A percentile compares a stretch with the other conserved stretches of the same genome.
phyloP scores from a whole-genome alignment of 75 land plant species.

The Pinus tabuliformis region DNA sequence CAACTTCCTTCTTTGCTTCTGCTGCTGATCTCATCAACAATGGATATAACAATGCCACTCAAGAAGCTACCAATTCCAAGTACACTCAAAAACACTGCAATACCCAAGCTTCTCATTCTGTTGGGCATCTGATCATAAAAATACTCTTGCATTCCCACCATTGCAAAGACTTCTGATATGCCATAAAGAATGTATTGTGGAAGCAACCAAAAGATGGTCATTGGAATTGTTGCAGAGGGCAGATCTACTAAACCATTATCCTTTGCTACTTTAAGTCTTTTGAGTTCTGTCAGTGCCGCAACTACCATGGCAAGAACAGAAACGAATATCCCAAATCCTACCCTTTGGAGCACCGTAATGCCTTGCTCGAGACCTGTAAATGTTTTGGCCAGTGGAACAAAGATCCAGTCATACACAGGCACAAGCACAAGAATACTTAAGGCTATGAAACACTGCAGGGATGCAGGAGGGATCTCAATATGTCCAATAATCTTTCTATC shows the following conservation, averaged over 20 bases:
- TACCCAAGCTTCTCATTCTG: constrained; percentile 56
- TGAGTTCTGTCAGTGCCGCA: constrained; percentile 59
- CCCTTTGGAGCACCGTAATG: constrained; percentile 50
- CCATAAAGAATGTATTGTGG: constrained; percentile 57
- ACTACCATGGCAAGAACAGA: constrained; percentile 60
- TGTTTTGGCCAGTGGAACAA: constrained; percentile 26
- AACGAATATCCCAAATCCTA: constrained; percentile 63
- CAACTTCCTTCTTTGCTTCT: constrained; percentile 30
- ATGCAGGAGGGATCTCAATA: constrained; percentile 31
- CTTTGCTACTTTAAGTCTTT: constrained; percentile 31
- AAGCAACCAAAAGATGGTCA: constrained; percentile 60
- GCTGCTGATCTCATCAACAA: constrained; percentile 28
- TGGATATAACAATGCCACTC: constrained; percentile 33
- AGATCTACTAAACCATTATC: constrained; percentile 33
- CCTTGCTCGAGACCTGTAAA: constrained; percentile 29
- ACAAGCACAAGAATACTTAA: constrained; percentile 28
- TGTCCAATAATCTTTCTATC: constrained; percentile 11
- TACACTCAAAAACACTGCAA: constrained; percentile 45
- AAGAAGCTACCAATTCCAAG: constrained; percentile 62
- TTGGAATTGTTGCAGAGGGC: constrained; percentile 41
- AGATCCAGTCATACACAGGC: constrained; percentile 36
- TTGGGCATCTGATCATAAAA: constrained; percentile 81
- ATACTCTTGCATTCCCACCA: constrained; percentile 66
- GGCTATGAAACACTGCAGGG: constrained; percentile 27
- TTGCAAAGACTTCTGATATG: constrained; percentile 48